Conservation (phyloP, 208 protist species). For the Angomonas ambiguus region DNA sequence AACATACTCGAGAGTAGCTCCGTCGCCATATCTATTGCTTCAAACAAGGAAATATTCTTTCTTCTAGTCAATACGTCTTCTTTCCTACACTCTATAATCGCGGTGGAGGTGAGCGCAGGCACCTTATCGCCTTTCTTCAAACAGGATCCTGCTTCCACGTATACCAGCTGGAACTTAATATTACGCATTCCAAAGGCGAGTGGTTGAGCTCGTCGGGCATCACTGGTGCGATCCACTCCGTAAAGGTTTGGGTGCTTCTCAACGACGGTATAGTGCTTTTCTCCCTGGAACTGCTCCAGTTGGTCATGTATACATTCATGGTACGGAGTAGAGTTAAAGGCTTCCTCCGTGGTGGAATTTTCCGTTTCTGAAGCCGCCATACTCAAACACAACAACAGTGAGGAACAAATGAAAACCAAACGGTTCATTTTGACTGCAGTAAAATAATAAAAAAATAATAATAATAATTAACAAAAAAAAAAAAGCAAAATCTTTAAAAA, state of each 20-base stretch:
- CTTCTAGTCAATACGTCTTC: constrained; percentile 32
- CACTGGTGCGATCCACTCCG: background rate
- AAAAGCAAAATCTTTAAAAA: background rate
- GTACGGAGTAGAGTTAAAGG: background rate
- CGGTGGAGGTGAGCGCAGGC: constrained; percentile 8
- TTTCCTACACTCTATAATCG: constrained; percentile 15
- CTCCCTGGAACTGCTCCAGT: background rate
- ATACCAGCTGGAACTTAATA: constrained; percentile 27
- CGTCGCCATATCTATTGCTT: constrained; percentile 15
- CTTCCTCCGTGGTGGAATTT: background rate
- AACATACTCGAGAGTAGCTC: constrained; percentile 24
- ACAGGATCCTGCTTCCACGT: constrained; percentile 18
- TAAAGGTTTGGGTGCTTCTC: background rate
- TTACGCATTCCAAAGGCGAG: constrained; percentile 9
- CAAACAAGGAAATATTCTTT: constrained; percentile 17
- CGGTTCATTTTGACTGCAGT: background rate
- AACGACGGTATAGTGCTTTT: background rate
- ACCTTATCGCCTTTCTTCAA: constrained; percentile 17
- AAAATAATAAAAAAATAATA: constrained; percentile 8
- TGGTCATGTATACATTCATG: constrained; percentile 9
- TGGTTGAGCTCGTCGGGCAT: background rate
- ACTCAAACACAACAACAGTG: background rate
- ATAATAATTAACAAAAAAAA: constrained; percentile 13
- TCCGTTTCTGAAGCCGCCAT: background rate
- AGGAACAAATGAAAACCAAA: background rate